Percentiles rank a stretch among this genome's conserved stretches.
phyloP scores from a whole-genome alignment of 164 flowering plant species.

The Warburgia ugandensis region DNA sequence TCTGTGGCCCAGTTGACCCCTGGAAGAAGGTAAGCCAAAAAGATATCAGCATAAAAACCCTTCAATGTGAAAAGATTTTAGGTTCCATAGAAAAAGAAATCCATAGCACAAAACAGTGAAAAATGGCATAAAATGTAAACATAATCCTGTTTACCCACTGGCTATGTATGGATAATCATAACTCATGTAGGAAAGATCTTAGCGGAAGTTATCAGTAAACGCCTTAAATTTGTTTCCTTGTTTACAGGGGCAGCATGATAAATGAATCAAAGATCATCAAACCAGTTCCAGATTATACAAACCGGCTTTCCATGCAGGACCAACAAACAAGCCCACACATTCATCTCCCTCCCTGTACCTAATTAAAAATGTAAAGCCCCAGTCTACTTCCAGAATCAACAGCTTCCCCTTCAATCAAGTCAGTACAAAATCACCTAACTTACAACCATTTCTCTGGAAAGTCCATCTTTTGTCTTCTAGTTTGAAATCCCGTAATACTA shows the following conservation, averaged over 20 bases:
- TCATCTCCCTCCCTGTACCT: too few species aligned
- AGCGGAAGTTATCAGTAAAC: neutral
- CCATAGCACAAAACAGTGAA: neutral
- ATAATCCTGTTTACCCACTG: neutral
- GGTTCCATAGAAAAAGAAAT: neutral
- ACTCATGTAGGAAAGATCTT: neutral
- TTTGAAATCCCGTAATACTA: too few species aligned
- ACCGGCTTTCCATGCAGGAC: too few species aligned
- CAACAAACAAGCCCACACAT: too few species aligned
- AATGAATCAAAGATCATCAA: neutral
- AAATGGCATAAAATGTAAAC: neutral
- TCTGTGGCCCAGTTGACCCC: conserved; percentile 21
- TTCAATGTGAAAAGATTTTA: neutral
- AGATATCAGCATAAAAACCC: neutral
- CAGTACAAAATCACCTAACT: too few species aligned
- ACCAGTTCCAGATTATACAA: conserved; percentile 3
- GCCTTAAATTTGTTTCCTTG: neutral
- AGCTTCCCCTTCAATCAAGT: too few species aligned
- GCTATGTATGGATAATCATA: neutral
- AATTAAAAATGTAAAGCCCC: too few species aligned
- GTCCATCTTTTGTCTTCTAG: too few species aligned
- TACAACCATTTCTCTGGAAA: too few species aligned
- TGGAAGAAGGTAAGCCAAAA: neutral
- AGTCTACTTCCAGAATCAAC: too few species aligned
- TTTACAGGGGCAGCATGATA: neutral